Evolutionary conservation across 805 yeast species (phyloP).

Genomic region (Yarrowia yakushimensis): DNA sequence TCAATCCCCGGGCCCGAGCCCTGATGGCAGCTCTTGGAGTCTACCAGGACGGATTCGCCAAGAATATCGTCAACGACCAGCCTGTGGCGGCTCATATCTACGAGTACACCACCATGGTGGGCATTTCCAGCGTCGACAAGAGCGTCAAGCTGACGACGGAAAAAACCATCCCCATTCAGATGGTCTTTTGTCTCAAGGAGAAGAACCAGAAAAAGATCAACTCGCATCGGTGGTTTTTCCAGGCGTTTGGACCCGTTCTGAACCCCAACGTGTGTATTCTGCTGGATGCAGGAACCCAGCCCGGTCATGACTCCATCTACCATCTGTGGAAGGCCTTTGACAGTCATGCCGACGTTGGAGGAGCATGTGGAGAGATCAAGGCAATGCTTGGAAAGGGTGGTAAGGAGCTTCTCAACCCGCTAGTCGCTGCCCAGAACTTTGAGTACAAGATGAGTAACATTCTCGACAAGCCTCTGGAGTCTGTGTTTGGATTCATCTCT

Average conservation of each 20-base stretch:
- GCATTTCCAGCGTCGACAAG: conserved; percentile 61
- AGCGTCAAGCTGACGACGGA: conserved; percentile 66
- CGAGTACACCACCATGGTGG: conserved; percentile 90
- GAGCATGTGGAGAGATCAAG: conserved; percentile 96
- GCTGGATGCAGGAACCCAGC: conserved; percentile 93
- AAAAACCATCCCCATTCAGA: conserved; percentile 73
- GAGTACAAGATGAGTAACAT: conserved; percentile 95
- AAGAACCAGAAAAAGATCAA: conserved; percentile 85
- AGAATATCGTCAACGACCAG: conserved; percentile 78
- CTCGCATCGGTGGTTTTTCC: conserved; percentile 96
- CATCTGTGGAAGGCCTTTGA: conserved; percentile 86
- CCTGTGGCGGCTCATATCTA: conserved; percentile 83
- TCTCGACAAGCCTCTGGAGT: conserved; percentile 92
- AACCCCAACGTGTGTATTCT: conserved; percentile 80
- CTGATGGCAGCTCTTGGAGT: conserved; percentile 82
- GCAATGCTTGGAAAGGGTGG: conserved; percentile 70
- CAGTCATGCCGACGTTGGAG: conserved; percentile 76
- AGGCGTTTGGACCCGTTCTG: conserved; percentile 80
- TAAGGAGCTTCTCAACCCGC: conserved; percentile 64
- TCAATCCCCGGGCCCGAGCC: conserved; percentile 74
- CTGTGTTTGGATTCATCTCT: conserved; percentile 88
- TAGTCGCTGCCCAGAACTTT: conserved; percentile 94
- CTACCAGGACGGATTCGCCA: conserved; percentile 94
- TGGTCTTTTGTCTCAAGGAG: conserved; percentile 86
- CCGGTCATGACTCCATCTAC: conserved; percentile 77